Conservation (phyloP, 176 grass and related monocot species). For the Rhynchospora pubera region DNA sequence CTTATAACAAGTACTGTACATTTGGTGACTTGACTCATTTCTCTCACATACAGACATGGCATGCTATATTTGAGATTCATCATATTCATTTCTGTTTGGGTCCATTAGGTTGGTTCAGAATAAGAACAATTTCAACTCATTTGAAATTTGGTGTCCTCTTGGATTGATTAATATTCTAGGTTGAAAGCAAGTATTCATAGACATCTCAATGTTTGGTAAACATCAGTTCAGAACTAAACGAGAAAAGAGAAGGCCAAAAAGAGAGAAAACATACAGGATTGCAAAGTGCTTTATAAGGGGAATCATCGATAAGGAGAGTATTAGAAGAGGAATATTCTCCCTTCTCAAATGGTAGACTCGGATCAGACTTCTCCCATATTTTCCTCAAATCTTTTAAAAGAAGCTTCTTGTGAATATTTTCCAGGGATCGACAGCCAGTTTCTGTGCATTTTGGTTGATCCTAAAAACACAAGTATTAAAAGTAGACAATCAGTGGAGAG, state of each 20-base stretch:
- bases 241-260: not conserved
- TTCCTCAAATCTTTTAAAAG: conserved; percentile 20
- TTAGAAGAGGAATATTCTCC: conserved; percentile 12
- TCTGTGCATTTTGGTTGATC: conserved; percentile 15
- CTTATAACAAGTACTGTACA: no score
- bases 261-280: conserved; percentile 12
- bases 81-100: not conserved
- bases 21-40: no score
- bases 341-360: conserved; percentile 13
- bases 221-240: not conserved
- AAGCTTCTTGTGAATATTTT: conserved; percentile 21
- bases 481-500: no score
- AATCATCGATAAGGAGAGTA: conserved; percentile 24
- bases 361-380: conserved; percentile 14
- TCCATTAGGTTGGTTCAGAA: not conserved
- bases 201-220: not conserved
- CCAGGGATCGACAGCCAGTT: conserved; percentile 7
- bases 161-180: not conserved
- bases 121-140: not conserved
- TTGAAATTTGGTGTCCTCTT: not conserved
- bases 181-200: not conserved
- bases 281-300: conserved; percentile 22
- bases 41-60: no score
- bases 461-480: not conserved
- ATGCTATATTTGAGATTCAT: not conserved